Evolutionary conservation across 345 rosid species (phyloP).

Genomic region (Salix purpurea): DNA sequence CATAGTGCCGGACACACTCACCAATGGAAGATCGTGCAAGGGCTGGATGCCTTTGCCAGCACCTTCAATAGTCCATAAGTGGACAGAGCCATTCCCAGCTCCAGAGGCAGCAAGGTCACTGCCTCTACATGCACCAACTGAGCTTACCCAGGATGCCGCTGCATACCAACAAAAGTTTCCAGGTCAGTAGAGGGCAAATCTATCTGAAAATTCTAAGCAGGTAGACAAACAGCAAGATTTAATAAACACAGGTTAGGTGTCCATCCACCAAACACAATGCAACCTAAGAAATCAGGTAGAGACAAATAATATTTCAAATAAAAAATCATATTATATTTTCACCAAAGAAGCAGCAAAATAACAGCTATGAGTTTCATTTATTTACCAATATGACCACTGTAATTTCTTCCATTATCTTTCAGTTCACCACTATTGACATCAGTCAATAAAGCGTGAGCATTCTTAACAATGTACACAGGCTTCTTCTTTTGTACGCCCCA

Average conservation of each 20-base stretch:
- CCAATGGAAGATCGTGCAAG: slow-evolving; percentile 67
- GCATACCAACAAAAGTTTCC: slow-evolving; percentile 32
- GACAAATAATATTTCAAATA: neutral
- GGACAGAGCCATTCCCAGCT: slow-evolving; percentile 84
- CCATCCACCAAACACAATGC: neutral
- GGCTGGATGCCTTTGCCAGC: slow-evolving; percentile 48
- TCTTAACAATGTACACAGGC: slow-evolving; percentile 63
- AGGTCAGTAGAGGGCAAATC: neutral
- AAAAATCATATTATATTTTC: neutral
- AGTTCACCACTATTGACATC: slow-evolving; percentile 19
- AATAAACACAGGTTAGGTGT: neutral
- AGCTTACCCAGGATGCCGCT: slow-evolving; percentile 80
- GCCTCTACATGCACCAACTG: slow-evolving; percentile 70
- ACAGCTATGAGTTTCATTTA: neutral
- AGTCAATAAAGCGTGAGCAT: slow-evolving; percentile 55
- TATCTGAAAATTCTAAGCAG: slow-evolving; percentile 9
- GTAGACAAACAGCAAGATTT: neutral
- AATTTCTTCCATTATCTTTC: slow-evolving; percentile 21
- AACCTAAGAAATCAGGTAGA: neutral
- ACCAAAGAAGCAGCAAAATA: neutral
- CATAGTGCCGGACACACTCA: slow-evolving; percentile 16
- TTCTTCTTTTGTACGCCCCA: slow-evolving; percentile 71
- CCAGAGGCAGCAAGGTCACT: slow-evolving; percentile 97
- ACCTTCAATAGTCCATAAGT: slow-evolving; percentile 64
- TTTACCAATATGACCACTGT: slow-evolving; percentile 53